Conservation (phyloP, 257 asterid genomes). For the Fraxinus cuspidata region DNA sequence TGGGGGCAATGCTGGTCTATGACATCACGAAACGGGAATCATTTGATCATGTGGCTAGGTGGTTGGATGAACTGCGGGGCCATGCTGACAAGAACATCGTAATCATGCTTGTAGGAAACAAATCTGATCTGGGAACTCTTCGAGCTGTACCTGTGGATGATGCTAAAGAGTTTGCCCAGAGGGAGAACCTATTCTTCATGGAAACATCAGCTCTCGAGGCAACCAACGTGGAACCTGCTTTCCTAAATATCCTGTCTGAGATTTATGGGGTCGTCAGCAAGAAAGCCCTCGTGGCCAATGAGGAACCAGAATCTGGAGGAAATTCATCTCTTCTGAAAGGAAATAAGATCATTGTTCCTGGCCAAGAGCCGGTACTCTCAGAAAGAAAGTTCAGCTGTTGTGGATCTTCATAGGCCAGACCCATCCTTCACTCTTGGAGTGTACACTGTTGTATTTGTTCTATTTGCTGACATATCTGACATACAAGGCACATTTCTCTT, state of each 20-base stretch:
- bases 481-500: not conserved
- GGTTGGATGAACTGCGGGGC: conserved; percentile 78
- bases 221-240: conserved; percentile 82
- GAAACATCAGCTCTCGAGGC: conserved; percentile 92
- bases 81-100: conserved; percentile 84
- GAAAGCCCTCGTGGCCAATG: conserved; percentile 78
- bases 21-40: conserved; percentile 79
- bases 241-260: conserved; percentile 60
- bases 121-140: conserved; percentile 65
- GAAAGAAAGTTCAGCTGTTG: conserved; percentile 64
- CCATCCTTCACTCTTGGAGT: conserved; percentile 21
- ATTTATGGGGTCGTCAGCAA: conserved; percentile 77
- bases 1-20: conserved; percentile 90
- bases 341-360: conserved; percentile 63
- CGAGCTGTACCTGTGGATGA: conserved; percentile 75
- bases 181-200: conserved; percentile 78
- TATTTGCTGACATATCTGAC: not conserved
- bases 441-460: conserved; percentile 12
- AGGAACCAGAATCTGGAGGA: conserved; percentile 68
- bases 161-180: conserved; percentile 84
- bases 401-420: conserved; percentile 45
- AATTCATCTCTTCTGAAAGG: conserved; percentile 73
- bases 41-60: conserved; percentile 75
- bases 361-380: conserved; percentile 56
- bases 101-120: conserved; percentile 87